Conservation (phyloP, 1,284 basidiomycete species). For the Irpex sp. region DNA sequence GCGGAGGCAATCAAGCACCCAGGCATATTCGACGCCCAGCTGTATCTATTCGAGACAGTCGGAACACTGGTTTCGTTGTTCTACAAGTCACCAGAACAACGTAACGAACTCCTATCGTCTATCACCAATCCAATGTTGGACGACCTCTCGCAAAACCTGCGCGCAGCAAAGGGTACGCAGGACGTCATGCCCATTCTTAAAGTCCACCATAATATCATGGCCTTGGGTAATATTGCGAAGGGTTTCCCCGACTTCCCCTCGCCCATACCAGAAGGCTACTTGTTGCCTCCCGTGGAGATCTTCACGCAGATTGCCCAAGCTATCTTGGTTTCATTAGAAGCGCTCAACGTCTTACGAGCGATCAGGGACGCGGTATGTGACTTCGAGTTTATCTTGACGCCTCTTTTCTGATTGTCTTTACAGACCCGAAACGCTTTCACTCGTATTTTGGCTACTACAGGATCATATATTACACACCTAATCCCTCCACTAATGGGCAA, state of each 20-base stretch:
- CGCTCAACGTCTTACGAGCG: slow-evolving; percentile 84
- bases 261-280: slow-evolving; percentile 59
- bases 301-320: slow-evolving; percentile 89
- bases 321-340: slow-evolving; percentile 84
- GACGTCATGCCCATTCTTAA: slow-evolving; percentile 79
- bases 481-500: slow-evolving; percentile 87
- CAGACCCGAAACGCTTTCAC: slow-evolving; percentile 94
- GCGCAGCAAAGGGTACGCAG: slow-evolving; percentile 52
- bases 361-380: slow-evolving; percentile 88
- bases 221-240: slow-evolving; percentile 92
- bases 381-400: not conserved
- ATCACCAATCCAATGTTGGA: slow-evolving; percentile 82
- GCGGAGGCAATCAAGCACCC: slow-evolving; percentile 78
- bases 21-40: slow-evolving; percentile 83
- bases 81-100: slow-evolving; percentile 66
- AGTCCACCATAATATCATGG: slow-evolving; percentile 96
- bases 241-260: slow-evolving; percentile 91
- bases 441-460: slow-evolving; percentile 87
- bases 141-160: slow-evolving; percentile 70
- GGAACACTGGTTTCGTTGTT: slow-evolving; percentile 84
- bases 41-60: slow-evolving; percentile 93
- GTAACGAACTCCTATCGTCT: slow-evolving; percentile 70
- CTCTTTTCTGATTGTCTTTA: not conserved
- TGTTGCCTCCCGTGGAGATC: slow-evolving; percentile 75
- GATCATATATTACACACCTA: slow-evolving; percentile 76